These are phyloP conservation scores for Adansonia grandidieri DNA, from an alignment of 441 rosid genomes.

Conservation along the genomic window DNA sequence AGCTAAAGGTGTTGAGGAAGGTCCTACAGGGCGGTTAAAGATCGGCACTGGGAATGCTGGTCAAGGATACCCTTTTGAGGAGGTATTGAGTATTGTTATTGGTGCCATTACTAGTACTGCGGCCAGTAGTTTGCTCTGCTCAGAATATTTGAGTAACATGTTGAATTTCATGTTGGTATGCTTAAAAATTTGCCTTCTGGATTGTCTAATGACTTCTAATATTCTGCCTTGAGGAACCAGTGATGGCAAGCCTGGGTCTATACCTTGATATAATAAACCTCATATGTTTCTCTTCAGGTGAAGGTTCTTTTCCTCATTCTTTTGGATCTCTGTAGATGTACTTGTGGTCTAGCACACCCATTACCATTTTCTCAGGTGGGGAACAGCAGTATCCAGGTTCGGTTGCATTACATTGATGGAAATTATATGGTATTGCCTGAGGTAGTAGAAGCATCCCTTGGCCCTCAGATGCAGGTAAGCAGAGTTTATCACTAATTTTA, in stretches of 20 bases:
- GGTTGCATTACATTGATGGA: slow-evolving; percentile 97
- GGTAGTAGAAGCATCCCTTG: slow-evolving; percentile 99
- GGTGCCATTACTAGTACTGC: slow-evolving; percentile 14
- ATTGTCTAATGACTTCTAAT: not conserved
- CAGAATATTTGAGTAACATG: not conserved
- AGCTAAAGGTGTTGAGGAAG: slow-evolving; percentile 83
- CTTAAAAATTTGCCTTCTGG: not conserved
- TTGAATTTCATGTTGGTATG: slow-evolving; percentile 13
- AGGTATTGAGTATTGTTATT: slow-evolving; percentile 51
- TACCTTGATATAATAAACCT: not conserved
- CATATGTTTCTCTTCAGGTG: slow-evolving; percentile 60
- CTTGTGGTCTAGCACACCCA: slow-evolving; percentile 73
- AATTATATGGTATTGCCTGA: slow-evolving; percentile 97
- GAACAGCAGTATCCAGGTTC: slow-evolving; percentile 84
- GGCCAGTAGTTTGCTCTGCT: not conserved
- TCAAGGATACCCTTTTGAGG: slow-evolving; percentile 98
- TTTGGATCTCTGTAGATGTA: slow-evolving; percentile 95
- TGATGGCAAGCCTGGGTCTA: not conserved
- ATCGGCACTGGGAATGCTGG: slow-evolving; percentile 98
- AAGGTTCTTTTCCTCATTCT: slow-evolving; percentile 96
- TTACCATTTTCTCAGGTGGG: slow-evolving; percentile 98
- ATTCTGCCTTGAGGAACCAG: not conserved
- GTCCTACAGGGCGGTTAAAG: slow-evolving; percentile 73
- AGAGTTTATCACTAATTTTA: not conserved
- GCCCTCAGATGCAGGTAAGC: slow-evolving; percentile 98